Base-by-base conservation (phyloP, 2,329 filamentous ascomycete species). In the Podosphaera aphanis region DNA sequence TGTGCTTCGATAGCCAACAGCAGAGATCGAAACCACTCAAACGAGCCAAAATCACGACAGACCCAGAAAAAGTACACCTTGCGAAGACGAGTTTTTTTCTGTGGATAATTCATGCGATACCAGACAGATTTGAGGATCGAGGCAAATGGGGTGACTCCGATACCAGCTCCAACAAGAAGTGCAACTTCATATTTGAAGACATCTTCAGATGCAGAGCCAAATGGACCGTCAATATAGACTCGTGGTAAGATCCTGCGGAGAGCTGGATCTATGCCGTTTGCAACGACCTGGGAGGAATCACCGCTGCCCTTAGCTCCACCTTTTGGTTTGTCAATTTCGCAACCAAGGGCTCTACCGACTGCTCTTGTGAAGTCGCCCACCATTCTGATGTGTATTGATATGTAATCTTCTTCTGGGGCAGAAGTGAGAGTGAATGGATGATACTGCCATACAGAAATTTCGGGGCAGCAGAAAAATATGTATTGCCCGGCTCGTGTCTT, bases 41-140 rank as follows among this genome's bases (percentile, higher is more conserved):
- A 86, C 0, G 79, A 84, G 29, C 79, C 82, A 57, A 88, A 88
- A 62, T 90, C 83, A 61, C 83, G 72, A 67, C 83, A 88, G 50
- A 90, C 77, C 83, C 83, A 90, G 71, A 90, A 85, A 67, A 90
- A 90, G 66, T 90, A 92, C 20, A 92, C 82, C 62, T 90, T 92
- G 57, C 77, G 71, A 38, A 92, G 69, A 3, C 81, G 70, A 2
- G 81, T 86, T 64, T 79, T 80, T 62, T 78, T 74, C 60, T 83
- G 77, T 2, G 80, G 79, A 63, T 83, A 86, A 68, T 85, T 88
- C 78, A 88, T 85, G 43, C 83, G 75, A 66, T 90, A 92, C 83
- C 83, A 92, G 63, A 92, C 88, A 45, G 79, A 85, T 68, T 92
- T 92, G 57, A 88, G 70, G 54, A 88, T 86, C 0, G 80, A 84